These are phyloP conservation scores for Lodderomyces pseudojiufengensis DNA, from an alignment of 1,139 yeast species.

Conservation along the genomic window DNA sequence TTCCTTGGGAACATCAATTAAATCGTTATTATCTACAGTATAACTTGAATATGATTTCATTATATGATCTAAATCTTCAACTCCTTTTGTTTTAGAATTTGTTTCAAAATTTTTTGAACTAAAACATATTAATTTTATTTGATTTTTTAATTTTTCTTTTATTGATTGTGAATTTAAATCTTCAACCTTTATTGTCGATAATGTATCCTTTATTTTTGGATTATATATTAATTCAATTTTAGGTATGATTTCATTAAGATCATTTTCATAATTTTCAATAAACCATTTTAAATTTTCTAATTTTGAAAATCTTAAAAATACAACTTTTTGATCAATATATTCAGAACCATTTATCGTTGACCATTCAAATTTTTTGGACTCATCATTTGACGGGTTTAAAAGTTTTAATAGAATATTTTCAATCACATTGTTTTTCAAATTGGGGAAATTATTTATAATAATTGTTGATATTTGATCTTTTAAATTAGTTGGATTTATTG, in stretches of 20 bases:
- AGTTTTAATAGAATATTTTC: slow-evolving; percentile 26
- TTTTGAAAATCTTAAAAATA: slow-evolving; percentile 26
- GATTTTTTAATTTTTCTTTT: slow-evolving; percentile 7
- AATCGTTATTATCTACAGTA: slow-evolving; percentile 55
- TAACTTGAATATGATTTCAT: slow-evolving; percentile 40
- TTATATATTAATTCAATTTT: slow-evolving; percentile 3
- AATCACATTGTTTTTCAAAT: slow-evolving; percentile 23
- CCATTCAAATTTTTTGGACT: slow-evolving; percentile 20
- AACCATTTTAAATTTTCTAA: slow-evolving; percentile 16
- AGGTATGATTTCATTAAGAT: slow-evolving; percentile 3
- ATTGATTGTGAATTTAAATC: neutral
- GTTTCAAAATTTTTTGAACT: slow-evolving; percentile 21
- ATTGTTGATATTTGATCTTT: slow-evolving; percentile 38
- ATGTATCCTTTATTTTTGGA: neutral
- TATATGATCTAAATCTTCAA: slow-evolving; percentile 36
- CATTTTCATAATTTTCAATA: slow-evolving; percentile 7
- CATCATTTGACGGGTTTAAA: slow-evolving; percentile 5
- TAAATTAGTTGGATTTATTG: slow-evolving; percentile 28
- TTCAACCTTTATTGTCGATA: neutral
- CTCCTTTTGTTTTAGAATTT: slow-evolving; percentile 20
- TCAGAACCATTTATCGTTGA: slow-evolving; percentile 24
- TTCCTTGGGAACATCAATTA: slow-evolving; percentile 60
- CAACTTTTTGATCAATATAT: slow-evolving; percentile 22
- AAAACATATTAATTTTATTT: slow-evolving; percentile 17
- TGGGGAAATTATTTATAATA: slow-evolving; percentile 32